Percentiles rank a stretch among this genome's conserved stretches.
phyloP scores from a whole-genome alignment of 2,329 filamentous ascomycete genomes.

The Cercospora sp. region DNA sequence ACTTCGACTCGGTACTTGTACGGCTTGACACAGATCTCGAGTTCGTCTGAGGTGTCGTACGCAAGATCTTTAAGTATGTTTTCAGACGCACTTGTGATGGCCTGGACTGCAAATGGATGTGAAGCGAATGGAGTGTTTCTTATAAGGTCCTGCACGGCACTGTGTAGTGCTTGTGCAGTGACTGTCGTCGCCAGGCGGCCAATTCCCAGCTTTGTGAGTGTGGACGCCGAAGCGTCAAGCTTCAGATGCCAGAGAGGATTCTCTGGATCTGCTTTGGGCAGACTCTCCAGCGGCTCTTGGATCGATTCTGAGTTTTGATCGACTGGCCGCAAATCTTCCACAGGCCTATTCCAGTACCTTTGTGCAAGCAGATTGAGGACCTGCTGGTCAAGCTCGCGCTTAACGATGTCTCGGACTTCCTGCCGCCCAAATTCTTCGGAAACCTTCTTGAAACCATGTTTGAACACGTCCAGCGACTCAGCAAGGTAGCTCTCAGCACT shows the following conservation, averaged over 20 bases:
- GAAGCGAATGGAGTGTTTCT: constrained; percentile 78
- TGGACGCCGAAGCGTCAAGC: constrained; percentile 85
- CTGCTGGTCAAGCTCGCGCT: constrained; percentile 89
- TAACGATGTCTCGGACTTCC: constrained; percentile 85
- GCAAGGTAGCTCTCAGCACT: constrained; percentile 96
- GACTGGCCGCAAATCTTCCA: constrained; percentile 70
- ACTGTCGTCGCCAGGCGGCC: constrained; percentile 90
- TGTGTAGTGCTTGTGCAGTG: constrained; percentile 82
- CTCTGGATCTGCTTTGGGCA: constrained; percentile 82
- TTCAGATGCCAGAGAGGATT: constrained; percentile 92
- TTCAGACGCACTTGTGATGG: constrained; percentile 85
- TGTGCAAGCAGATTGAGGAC: constrained; percentile 91
- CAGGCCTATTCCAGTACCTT: constrained; percentile 94
- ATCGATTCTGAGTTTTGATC: constrained; percentile 31
- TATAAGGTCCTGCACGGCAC: constrained; percentile 77
- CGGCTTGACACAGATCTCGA: constrained; percentile 98
- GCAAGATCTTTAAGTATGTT: constrained; percentile 91
- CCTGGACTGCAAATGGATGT: constrained; percentile 87
- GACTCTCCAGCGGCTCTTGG: constrained; percentile 54
- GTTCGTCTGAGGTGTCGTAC: constrained; percentile 95
- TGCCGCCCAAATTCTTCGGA: constrained; percentile 84
- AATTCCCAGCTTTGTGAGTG: constrained; percentile 90
- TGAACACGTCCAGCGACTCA: constrained; percentile 92
- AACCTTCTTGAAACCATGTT: constrained; percentile 95
- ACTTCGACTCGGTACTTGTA: constrained; percentile 98